Evolutionary conservation across 805 yeast species (phyloP).

Genomic region (Ogataea angusta): DNA sequence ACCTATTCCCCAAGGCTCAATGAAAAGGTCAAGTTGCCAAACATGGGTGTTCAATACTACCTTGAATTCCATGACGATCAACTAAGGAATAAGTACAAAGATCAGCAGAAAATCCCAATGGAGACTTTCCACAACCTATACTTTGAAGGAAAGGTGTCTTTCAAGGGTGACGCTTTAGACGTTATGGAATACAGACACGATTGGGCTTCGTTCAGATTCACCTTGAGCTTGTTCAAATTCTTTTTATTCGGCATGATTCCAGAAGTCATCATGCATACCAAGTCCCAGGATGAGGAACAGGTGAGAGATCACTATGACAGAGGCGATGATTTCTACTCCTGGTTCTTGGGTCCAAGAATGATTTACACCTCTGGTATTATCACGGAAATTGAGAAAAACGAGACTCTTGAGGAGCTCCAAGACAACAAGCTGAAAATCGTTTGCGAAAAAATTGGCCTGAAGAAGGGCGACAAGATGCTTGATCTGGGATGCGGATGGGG

Average conservation of each 20-base stretch:
- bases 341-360: slow-evolving; percentile 95
- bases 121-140: slow-evolving; percentile 89
- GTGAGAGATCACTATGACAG: slow-evolving; percentile 95
- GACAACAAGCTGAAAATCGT: slow-evolving; percentile 87
- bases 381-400: slow-evolving; percentile 64
- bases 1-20: slow-evolving; percentile 78
- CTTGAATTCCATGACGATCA: slow-evolving; percentile 76
- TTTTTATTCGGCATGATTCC: slow-evolving; percentile 88
- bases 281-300: slow-evolving; percentile 94
- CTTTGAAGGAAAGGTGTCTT: slow-evolving; percentile 78
- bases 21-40: slow-evolving; percentile 72
- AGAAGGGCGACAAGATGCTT: slow-evolving; percentile 69
- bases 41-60: slow-evolving; percentile 73
- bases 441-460: slow-evolving; percentile 77
- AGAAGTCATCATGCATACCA: slow-evolving; percentile 86
- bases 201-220: slow-evolving; percentile 83
- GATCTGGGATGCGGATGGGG: slow-evolving; percentile 98
- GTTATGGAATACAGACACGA: slow-evolving; percentile 85
- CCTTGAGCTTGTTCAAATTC: slow-evolving; percentile 70
- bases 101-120: slow-evolving; percentile 78
- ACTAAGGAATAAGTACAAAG: slow-evolving; percentile 64
- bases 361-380: slow-evolving; percentile 86
- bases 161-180: slow-evolving; percentile 86
- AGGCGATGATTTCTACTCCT: slow-evolving; percentile 91
- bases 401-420: slow-evolving; percentile 75